Evolutionary conservation across 2,329 filamentous ascomycete species (phyloP).

Genomic region (Xylariaceae sp.): DNA sequence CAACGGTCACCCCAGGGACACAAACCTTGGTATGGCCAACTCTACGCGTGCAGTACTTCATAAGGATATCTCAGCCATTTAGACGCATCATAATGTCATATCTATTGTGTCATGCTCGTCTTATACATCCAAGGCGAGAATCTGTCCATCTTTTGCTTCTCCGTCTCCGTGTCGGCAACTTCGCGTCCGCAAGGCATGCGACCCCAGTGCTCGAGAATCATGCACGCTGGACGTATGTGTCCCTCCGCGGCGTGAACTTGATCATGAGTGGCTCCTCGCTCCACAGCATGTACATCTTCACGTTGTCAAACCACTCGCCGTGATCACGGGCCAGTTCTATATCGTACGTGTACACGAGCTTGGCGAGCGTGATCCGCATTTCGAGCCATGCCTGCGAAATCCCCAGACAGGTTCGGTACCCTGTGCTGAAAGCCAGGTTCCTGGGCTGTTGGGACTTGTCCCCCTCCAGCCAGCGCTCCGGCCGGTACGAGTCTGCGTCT

Average conservation of each 20-base stretch:
- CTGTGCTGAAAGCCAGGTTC: constrained; percentile 22
- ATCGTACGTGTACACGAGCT: constrained; percentile 23
- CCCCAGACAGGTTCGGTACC: constrained; percentile 23
- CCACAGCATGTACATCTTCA: constrained; percentile 25
- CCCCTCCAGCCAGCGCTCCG: constrained; percentile 23
- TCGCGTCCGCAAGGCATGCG: background rate
- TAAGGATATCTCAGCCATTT: too few relatives aligned
- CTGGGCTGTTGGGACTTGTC: constrained; percentile 7
- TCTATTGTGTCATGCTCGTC: too few relatives aligned
- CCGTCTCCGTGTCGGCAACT: too few relatives aligned
- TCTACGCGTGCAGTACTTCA: too few relatives aligned
- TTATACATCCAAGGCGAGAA: too few relatives aligned
- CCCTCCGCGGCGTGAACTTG: constrained; percentile 12
- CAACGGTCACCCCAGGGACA: too few relatives aligned
- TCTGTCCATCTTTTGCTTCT: too few relatives aligned
- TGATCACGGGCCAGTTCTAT: constrained; percentile 14
- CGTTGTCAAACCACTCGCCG: constrained; percentile 20
- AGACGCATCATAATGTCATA: too few relatives aligned
- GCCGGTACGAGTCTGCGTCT: constrained; percentile 20
- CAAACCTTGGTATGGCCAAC: too few relatives aligned
- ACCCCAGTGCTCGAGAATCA: background rate
- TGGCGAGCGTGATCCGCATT: constrained; percentile 25
- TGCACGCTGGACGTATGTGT: background rate
- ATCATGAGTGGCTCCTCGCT: constrained; percentile 24
- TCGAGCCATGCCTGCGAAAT: constrained; percentile 25